Conservation (phyloP, 768 basidiomycete species). For the Megacollybia marginata region DNA sequence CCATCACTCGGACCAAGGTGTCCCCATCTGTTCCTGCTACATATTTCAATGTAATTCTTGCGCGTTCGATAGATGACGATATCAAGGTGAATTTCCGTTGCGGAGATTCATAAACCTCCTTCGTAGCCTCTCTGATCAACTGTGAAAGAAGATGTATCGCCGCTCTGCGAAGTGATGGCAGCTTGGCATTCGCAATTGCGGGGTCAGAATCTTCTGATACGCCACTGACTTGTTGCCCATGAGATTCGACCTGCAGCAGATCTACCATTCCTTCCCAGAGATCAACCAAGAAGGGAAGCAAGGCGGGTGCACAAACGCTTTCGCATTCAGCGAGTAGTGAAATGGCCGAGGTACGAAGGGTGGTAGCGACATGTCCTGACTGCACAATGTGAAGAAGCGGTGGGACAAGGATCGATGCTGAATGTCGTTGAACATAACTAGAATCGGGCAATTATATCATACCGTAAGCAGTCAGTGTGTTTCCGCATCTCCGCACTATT, state of each 20-base stretch:
- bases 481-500: constrained; percentile 68
- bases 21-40: constrained; percentile 69
- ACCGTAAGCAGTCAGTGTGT: constrained; percentile 66
- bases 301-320: constrained; percentile 51
- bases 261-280: constrained; percentile 68
- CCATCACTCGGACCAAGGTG: constrained; percentile 64
- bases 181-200: constrained; percentile 49
- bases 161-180: constrained; percentile 78
- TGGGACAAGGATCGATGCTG: constrained; percentile 70
- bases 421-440: constrained; percentile 2
- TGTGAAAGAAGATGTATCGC: constrained; percentile 77
- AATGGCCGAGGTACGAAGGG: constrained; percentile 54
- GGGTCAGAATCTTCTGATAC: constrained; percentile 50
- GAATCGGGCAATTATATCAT: background rate
- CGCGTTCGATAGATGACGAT: constrained; percentile 34
- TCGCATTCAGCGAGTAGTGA: constrained; percentile 70
- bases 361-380: constrained; percentile 53
- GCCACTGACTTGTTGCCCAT: constrained; percentile 19
- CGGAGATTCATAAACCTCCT: constrained; percentile 40
- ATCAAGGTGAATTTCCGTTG: constrained; percentile 23
- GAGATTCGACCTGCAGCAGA: constrained; percentile 60
- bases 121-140: constrained; percentile 54
- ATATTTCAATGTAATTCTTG: constrained; percentile 59
- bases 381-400: constrained; percentile 61
- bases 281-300: constrained; percentile 56